Evolutionary conservation across 805 yeast species (phyloP).

Genomic region (Metschnikowia shivogae): DNA sequence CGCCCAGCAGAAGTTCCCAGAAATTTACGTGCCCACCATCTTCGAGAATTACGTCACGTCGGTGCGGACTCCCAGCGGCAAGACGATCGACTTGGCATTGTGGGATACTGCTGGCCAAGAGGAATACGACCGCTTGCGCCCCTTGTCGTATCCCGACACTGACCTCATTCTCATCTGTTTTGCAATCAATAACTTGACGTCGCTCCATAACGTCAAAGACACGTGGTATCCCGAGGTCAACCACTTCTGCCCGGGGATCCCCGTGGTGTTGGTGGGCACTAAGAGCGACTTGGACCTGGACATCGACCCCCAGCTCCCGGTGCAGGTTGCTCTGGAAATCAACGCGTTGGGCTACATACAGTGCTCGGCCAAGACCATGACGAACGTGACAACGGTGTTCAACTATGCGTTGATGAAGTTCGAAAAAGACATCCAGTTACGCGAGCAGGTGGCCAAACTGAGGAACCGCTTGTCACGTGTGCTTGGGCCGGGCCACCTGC

Average conservation of each 20-base stretch:
- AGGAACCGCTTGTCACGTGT: slow-evolving; percentile 33
- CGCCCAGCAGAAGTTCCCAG: slow-evolving; percentile 67
- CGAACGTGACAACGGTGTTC: slow-evolving; percentile 66
- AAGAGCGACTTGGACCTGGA: slow-evolving; percentile 56
- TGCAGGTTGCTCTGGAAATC: slow-evolving; percentile 50
- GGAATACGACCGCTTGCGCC: slow-evolving; percentile 76
- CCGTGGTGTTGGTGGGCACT: slow-evolving; percentile 77
- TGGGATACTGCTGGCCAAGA: slow-evolving; percentile 95
- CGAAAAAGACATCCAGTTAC: slow-evolving; percentile 33
- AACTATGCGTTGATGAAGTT: slow-evolving; percentile 51
- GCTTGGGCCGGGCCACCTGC: slow-evolving; percentile 20
- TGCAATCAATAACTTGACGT: slow-evolving; percentile 56
- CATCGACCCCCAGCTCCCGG: slow-evolving; percentile 46
- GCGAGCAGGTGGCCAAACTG: slow-evolving; percentile 36
- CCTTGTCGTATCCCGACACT: slow-evolving; percentile 74
- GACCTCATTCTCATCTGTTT: slow-evolving; percentile 75
- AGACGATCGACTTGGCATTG: slow-evolving; percentile 69
- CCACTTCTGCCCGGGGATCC: slow-evolving; percentile 78
- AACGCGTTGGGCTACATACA: slow-evolving; percentile 72
- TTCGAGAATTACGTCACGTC: slow-evolving; percentile 73
- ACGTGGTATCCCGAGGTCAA: slow-evolving; percentile 85
- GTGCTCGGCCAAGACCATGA: slow-evolving; percentile 72
- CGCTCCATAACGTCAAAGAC: slow-evolving; percentile 70
- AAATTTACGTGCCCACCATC: slow-evolving; percentile 73
- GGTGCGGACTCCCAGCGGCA: slow-evolving; percentile 69